Percentiles rank a stretch among this genome's conserved stretches.
Conservation (phyloP, 805 yeast species). For the Hanseniaspora jakobsenii region DNA sequence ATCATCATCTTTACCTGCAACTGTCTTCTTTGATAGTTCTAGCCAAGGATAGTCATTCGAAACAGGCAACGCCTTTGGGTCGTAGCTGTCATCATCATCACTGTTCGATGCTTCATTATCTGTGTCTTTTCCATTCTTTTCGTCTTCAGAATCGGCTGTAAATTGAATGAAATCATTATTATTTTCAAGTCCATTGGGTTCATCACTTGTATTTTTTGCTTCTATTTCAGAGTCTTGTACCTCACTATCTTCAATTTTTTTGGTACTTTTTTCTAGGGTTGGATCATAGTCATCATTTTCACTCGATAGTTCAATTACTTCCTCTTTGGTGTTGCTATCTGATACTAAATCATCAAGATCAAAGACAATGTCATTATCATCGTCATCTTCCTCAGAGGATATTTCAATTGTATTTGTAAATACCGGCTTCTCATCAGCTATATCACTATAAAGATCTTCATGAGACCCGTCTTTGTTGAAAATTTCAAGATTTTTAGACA, state of each 20-base stretch:
- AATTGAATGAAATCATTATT: constrained; percentile 36
- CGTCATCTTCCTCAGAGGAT: constrained; percentile 5
- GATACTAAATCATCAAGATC: constrained; percentile 16
- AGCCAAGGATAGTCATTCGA: constrained; percentile 56
- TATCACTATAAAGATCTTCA: constrained; percentile 24
- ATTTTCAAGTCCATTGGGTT: constrained; percentile 26
- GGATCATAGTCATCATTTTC: constrained; percentile 2
- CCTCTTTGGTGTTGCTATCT: not conserved
- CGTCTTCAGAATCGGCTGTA: constrained; percentile 27
- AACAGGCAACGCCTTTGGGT: constrained; percentile 14
- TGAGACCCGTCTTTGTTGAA: constrained; percentile 23
- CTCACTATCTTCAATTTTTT: constrained; percentile 17
- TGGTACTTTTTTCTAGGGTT: constrained; percentile 21
- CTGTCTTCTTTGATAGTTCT: constrained; percentile 5
- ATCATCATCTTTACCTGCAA: constrained; percentile 28
- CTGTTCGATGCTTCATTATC: no score
- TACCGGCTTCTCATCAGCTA: no score
- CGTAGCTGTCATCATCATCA: constrained; percentile 15
- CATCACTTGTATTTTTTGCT: no score
- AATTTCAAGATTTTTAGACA: constrained; percentile 24
- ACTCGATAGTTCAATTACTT: not conserved
- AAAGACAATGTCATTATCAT: constrained; percentile 23
- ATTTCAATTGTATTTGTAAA: constrained; percentile 16
- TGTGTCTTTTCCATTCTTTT: constrained; percentile 16
- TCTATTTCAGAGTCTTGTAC: constrained; percentile 12